phyloP scores from a whole-genome alignment of 306 rosid genomes.

The Datisca glomerata region DNA sequence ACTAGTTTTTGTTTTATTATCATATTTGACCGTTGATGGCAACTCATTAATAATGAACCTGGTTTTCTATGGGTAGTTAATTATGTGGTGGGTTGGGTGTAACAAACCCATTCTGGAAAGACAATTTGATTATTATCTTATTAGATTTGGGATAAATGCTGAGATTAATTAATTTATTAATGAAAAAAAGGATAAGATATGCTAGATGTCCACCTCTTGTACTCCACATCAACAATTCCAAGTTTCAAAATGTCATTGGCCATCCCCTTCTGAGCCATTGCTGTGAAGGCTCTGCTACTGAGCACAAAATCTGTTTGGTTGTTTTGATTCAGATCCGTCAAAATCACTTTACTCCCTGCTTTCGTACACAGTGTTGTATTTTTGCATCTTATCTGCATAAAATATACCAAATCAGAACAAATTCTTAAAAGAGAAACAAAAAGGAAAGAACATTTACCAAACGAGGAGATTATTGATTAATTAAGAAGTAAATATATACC shows the following conservation, averaged over 20 bases:
- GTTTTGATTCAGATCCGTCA: constrained; percentile 53
- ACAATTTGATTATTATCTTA: not conserved
- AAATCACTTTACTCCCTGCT: constrained; percentile 44
- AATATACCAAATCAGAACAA: no score
- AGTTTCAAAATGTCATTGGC: constrained; percentile 31
- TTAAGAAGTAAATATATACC: no score
- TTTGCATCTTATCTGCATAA: constrained; percentile 75
- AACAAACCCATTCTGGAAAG: not conserved
- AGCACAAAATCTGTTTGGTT: constrained; percentile 63
- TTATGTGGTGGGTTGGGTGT: not conserved
- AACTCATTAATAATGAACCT: no score
- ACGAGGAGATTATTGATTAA: no score
- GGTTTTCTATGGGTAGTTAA: not conserved
- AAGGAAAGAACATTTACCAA: no score
- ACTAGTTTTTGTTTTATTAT: no score
- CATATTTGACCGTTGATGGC: no score
- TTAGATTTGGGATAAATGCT: not conserved
- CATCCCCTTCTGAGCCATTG: constrained; percentile 52
- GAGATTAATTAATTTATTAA: no score
- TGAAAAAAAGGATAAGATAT: not conserved
- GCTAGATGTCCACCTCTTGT: constrained; percentile 76
- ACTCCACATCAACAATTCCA: constrained; percentile 66
- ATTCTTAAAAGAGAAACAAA: no score
- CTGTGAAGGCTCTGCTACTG: constrained; percentile 53
- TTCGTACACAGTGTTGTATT: constrained; percentile 28